phyloP scores from a whole-genome alignment of 352 stramenopile species.

The Globisporangium radiosum region DNA sequence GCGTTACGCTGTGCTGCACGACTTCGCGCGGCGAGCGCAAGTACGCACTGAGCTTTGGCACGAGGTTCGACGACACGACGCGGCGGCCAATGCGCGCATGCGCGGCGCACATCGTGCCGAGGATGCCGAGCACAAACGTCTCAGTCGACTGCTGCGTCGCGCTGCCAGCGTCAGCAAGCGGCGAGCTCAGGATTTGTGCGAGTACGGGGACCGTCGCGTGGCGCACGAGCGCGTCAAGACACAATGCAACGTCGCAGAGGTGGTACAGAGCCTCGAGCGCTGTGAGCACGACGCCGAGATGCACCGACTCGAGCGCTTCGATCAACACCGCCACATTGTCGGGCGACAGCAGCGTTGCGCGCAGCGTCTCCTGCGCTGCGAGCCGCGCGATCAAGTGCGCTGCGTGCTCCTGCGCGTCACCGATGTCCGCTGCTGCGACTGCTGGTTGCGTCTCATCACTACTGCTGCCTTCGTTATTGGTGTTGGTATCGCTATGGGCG shows the following conservation, averaged over 20 bases:
- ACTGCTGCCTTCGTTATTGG: not conserved
- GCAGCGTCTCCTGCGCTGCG: conserved; percentile 41
- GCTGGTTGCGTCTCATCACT: not conserved
- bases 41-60: conserved; percentile 44
- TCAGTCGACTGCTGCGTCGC: conserved; percentile 13
- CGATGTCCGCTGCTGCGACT: conserved; percentile 8
- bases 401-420: conserved; percentile 42
- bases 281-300: conserved; percentile 52
- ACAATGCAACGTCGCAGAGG: conserved; percentile 54
- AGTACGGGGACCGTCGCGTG: conserved; percentile 70
- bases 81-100: conserved; percentile 39
- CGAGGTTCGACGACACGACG: conserved; percentile 57
- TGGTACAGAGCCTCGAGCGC: conserved; percentile 51
- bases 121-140: conserved; percentile 33
- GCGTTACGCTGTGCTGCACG: conserved; percentile 45
- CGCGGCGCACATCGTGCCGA: conserved; percentile 45
- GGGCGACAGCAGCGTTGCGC: conserved; percentile 39
- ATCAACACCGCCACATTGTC: conserved; percentile 58
- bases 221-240: conserved; percentile 58
- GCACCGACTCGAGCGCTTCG: conserved; percentile 68
- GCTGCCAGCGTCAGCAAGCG: conserved; percentile 10
- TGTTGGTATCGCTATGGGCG: too few species aligned
- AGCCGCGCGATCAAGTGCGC: conserved; percentile 55
- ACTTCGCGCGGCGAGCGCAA: conserved; percentile 8
- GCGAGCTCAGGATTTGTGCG: conserved; percentile 60